A percentile compares a stretch with the other conserved stretches of the same genome.
phyloP scores from a whole-genome alignment of 129 eudicot genomes.

The Tanacetum coccineum region DNA sequence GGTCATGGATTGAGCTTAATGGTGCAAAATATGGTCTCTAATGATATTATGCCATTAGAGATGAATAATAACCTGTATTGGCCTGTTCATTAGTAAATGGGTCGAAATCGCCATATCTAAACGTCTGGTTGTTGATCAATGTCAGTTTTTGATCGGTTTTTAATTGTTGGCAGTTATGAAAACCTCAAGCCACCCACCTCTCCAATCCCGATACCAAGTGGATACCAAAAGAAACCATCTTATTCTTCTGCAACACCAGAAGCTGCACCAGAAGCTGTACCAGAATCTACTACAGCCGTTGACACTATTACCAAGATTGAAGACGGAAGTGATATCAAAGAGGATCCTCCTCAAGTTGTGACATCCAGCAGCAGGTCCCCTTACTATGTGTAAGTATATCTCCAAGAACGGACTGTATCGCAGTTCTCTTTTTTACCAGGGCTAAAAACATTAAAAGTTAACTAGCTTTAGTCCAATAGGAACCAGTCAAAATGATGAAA shows the following conservation, averaged over 20 bases:
- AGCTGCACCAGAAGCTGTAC: conserved; percentile 20
- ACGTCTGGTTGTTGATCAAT: no score
- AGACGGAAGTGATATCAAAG: conserved; percentile 3
- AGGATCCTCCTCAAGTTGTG: conserved; percentile 30
- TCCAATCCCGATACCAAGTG: conserved; percentile 47
- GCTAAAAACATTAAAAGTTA: no score
- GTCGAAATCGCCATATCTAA: no score
- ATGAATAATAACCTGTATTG: no score
- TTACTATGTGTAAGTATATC: conserved; percentile 47
- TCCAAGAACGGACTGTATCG: conserved; percentile 1
- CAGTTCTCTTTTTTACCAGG: no score
- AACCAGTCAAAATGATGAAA: no score
- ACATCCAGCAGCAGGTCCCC: conserved; percentile 41
- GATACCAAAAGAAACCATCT: conserved; percentile 18
- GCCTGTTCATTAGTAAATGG: no score
- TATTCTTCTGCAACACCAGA: conserved; percentile 13
- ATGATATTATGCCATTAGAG: no score
- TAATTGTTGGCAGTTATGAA: conserved; percentile 36
- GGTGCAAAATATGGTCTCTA: no score
- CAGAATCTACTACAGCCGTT: conserved; percentile 21
- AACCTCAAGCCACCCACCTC: conserved; percentile 54
- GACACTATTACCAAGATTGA: not conserved
- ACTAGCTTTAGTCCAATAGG: no score
- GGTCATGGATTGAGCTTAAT: not conserved
- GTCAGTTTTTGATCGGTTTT: not conserved